Evolutionary conservation across 805 yeast species (phyloP).

Genomic region (Deakozyma indianensis): DNA sequence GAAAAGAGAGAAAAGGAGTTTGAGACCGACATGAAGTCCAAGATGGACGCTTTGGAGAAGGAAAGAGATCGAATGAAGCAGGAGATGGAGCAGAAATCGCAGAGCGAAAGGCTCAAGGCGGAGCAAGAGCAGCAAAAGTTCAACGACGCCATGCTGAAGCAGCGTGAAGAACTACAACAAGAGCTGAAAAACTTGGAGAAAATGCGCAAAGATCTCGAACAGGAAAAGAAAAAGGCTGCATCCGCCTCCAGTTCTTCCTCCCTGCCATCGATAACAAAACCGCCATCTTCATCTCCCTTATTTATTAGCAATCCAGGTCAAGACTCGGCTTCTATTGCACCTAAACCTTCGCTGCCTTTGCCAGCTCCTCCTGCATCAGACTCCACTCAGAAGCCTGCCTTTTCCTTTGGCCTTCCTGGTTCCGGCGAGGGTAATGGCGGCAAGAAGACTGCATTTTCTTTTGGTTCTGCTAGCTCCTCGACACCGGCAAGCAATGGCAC

Average conservation of each 20-base stretch:
- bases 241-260: background rate
- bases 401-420: background rate
- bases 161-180: background rate
- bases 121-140: background rate
- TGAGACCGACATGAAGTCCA: background rate
- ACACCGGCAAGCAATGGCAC: too few species aligned
- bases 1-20: background rate
- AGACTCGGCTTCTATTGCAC: too few species aligned
- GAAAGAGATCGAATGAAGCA: background rate
- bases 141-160: background rate
- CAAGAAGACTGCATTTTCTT: background rate
- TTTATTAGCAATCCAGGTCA: too few species aligned
- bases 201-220: background rate
- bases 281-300: background rate
- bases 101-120: background rate
- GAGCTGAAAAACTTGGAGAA: background rate
- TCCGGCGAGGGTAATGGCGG: background rate
- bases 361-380: too few species aligned
- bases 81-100: background rate
- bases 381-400: too few species aligned
- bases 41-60: conserved; percentile 1
- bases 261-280: background rate
- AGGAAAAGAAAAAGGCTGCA: background rate
- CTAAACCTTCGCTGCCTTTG: too few species aligned
- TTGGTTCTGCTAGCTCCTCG: too few species aligned